These are phyloP conservation scores for Alternaria conjuncta DNA, from an alignment of 2,329 filamentous ascomycete species.

Conservation along the genomic window DNA sequence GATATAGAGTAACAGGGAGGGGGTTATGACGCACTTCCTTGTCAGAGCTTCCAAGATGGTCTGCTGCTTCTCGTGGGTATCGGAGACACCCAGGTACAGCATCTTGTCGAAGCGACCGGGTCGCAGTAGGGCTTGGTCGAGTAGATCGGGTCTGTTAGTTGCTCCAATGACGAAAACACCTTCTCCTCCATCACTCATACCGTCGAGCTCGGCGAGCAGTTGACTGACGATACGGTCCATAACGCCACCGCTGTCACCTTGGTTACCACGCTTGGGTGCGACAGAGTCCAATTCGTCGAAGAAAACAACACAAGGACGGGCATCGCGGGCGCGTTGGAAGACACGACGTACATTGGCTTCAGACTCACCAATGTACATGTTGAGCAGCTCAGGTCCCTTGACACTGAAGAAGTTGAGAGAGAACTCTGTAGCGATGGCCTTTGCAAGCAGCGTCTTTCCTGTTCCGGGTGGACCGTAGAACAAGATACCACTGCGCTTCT, in stretches of 20 bases:
- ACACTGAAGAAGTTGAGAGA: conserved; percentile 94
- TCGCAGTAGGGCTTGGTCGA: conserved; percentile 87
- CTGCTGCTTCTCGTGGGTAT: conserved; percentile 95
- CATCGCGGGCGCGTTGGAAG: conserved; percentile 85
- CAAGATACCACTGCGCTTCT: conserved; percentile 91
- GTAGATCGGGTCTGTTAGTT: conserved; percentile 90
- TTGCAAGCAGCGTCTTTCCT: conserved; percentile 89
- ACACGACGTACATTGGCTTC: conserved; percentile 90
- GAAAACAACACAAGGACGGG: conserved; percentile 87
- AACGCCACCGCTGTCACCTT: conserved; percentile 94
- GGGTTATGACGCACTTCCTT: conserved; percentile 73
- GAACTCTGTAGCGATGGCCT: conserved; percentile 92
- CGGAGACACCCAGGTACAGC: conserved; percentile 94
- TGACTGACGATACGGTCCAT: conserved; percentile 98
- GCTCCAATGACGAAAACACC: conserved; percentile 93
- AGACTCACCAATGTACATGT: conserved; percentile 96
- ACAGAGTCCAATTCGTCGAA: conserved; percentile 94
- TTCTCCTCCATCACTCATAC: conserved; percentile 93
- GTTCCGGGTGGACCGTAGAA: conserved; percentile 93
- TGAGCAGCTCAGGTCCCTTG: conserved; percentile 88
- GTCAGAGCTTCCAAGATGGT: conserved; percentile 94
- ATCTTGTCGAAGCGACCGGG: conserved; percentile 97
- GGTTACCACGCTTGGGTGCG: conserved; percentile 94
- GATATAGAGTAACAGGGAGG: neutral
- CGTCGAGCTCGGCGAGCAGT: conserved; percentile 91